Conservation (phyloP, 2,329 filamentous ascomycete genomes). For the Claviceps purpurea region DNA sequence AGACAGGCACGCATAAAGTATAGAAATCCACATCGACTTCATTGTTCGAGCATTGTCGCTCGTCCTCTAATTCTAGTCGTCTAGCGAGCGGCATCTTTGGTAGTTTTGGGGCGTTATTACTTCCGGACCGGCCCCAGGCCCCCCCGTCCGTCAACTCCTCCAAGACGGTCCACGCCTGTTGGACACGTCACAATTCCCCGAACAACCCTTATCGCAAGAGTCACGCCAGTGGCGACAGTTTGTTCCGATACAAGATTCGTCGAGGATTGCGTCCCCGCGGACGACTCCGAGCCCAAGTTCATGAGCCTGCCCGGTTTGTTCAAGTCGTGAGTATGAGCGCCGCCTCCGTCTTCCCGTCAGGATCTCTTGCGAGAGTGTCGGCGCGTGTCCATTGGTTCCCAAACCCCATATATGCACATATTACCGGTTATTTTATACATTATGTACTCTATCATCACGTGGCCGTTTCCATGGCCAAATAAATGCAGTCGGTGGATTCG, state of each 20-base stretch:
- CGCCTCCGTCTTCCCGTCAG: constrained; percentile 11
- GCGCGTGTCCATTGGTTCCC: constrained; percentile 13
- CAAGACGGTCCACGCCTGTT: not conserved
- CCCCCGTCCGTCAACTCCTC: constrained; percentile 8
- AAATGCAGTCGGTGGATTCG: constrained; percentile 17
- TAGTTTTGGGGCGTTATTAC: constrained; percentile 9
- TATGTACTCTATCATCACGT: constrained; percentile 23
- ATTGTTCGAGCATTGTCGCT: constrained; percentile 10
- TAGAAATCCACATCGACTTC: too few relatives aligned
- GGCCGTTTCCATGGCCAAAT: constrained; percentile 12
- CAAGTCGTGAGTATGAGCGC: constrained; percentile 7
- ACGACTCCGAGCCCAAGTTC: not conserved
- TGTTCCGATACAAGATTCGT: not conserved
- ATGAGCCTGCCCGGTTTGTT: not conserved
- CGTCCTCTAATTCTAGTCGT: constrained; percentile 17
- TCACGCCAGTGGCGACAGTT: not conserved
- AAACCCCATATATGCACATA: constrained; percentile 18
- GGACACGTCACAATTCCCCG: not conserved
- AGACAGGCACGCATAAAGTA: too few relatives aligned
- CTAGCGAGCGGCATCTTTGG: constrained; percentile 29
- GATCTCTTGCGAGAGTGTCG: constrained; percentile 20
- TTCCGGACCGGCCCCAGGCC: constrained; percentile 5
- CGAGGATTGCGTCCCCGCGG: not conserved
- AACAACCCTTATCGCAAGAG: not conserved
- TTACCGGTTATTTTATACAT: constrained; percentile 27